These are phyloP conservation scores for Auricularia sp. DNA, from an alignment of 768 basidiomycete species.

Conservation along the genomic window DNA sequence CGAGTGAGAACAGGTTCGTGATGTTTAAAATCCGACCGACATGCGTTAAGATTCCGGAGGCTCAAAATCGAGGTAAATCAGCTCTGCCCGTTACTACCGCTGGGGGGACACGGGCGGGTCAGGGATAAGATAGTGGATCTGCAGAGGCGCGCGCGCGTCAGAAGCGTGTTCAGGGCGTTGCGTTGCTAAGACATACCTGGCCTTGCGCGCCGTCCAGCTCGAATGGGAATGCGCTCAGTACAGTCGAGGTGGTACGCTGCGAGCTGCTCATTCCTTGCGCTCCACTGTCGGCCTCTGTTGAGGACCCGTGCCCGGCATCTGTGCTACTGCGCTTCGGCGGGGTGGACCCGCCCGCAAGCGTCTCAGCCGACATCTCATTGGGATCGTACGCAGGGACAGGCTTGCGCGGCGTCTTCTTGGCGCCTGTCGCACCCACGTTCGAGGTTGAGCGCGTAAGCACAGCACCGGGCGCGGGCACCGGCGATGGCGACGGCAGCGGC, in stretches of 20 bases:
- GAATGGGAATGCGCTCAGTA: conserved; percentile 1
- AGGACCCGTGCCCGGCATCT: background rate
- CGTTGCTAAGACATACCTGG: background rate
- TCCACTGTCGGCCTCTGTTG: background rate
- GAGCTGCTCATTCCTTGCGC: background rate
- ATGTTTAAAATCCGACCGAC: too few species aligned
- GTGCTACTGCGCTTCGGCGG: background rate
- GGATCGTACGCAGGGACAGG: conserved; percentile 47
- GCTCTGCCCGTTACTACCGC: background rate
- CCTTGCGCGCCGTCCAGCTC: background rate
- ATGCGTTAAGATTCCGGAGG: too few species aligned
- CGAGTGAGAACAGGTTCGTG: too few species aligned
- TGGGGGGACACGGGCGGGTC: background rate
- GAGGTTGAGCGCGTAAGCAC: background rate
- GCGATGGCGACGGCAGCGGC: background rate
- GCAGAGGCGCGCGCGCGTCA: background rate
- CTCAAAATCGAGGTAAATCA: background rate
- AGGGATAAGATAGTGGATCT: conserved; percentile 2
- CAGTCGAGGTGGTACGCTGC: background rate
- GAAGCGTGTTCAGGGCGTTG: background rate
- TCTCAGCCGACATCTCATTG: conserved; percentile 9
- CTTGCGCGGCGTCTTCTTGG: conserved; percentile 31
- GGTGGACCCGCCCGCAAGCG: background rate
- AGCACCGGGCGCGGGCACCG: background rate
- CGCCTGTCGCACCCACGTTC: background rate